phyloP scores from a whole-genome alignment of 2,329 filamentous ascomycete genomes.

The Botryotinia globosa region DNA sequence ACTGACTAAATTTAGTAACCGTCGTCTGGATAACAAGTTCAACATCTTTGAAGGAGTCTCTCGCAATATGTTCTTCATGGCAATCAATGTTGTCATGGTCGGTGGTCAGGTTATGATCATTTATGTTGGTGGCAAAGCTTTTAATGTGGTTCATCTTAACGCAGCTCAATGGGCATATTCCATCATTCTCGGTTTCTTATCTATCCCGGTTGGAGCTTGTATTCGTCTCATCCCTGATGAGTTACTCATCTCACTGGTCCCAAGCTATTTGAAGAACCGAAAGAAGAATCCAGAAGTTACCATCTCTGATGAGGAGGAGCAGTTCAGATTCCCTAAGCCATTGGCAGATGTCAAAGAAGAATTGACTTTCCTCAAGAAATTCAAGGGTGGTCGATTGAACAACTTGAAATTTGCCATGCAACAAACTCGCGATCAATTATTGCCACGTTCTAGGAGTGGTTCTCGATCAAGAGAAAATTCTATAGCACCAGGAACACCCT shows the following conservation, averaged over 20 bases:
- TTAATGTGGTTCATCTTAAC: conserved; percentile 61
- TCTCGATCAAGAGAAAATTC: conserved; percentile 64
- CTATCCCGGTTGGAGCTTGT: conserved; percentile 76
- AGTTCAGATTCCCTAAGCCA: conserved; percentile 67
- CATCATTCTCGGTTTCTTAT: conserved; percentile 77
- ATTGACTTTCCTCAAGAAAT: conserved; percentile 73
- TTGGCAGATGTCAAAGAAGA: conserved; percentile 76
- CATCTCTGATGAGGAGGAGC: conserved; percentile 62
- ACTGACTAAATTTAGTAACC: conserved; percentile 58
- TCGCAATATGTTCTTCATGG: conserved; percentile 84
- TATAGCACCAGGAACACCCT: conserved; percentile 59
- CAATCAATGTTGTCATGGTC: conserved; percentile 82
- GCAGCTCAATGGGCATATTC: conserved; percentile 85
- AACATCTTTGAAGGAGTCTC: conserved; percentile 91
- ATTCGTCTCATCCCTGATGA: conserved; percentile 81
- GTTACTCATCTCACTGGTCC: conserved; percentile 34
- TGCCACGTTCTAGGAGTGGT: conserved; percentile 59
- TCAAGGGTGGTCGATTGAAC: conserved; percentile 80
- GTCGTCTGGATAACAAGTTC: conserved; percentile 88
- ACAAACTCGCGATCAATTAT: conserved; percentile 69
- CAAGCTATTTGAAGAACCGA: conserved; percentile 34
- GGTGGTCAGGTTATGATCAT: conserved; percentile 88
- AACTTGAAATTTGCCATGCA: conserved; percentile 75
- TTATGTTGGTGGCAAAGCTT: conserved; percentile 78
- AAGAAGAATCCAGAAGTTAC: conserved; percentile 45